Conservation (phyloP, 1,284 basidiomycete species). For the Ganoderma leucocontextum region DNA sequence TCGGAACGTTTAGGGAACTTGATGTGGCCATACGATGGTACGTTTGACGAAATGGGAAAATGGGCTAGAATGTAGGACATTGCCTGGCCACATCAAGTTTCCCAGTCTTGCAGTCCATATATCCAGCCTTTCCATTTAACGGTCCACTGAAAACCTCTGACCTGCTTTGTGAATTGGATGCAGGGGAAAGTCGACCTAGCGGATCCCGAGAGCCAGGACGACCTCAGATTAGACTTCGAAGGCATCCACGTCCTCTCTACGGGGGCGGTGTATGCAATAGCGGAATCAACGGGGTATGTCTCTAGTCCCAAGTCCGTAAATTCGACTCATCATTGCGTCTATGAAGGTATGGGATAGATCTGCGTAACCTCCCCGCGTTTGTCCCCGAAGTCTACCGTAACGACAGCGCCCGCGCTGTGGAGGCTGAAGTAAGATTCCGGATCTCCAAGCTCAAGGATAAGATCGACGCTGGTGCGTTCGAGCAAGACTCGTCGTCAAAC, state of each 20-base stretch:
- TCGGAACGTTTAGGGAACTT: too few relatives aligned
- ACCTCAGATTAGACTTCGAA: constrained; percentile 74
- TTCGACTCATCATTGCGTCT: neutral
- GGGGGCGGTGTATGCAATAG: constrained; percentile 82
- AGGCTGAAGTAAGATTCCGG: constrained; percentile 69
- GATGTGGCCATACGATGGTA: too few relatives aligned
- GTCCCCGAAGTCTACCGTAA: constrained; percentile 65
- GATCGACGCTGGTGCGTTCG: constrained; percentile 68
- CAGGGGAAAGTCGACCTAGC: constrained; percentile 78
- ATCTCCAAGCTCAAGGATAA: constrained; percentile 67
- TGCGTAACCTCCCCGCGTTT: constrained; percentile 72
- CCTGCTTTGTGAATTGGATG: neutral
- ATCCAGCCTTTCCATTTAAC: too few relatives aligned
- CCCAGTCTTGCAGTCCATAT: too few relatives aligned
- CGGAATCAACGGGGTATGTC: constrained; percentile 69
- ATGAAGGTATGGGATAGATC: constrained; percentile 63
- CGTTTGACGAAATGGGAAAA: too few relatives aligned
- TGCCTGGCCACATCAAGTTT: too few relatives aligned
- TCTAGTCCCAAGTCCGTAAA: neutral
- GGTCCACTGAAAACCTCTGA: too few relatives aligned
- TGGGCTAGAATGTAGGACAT: too few relatives aligned
- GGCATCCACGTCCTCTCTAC: constrained; percentile 83
- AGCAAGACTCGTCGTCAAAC: constrained; percentile 44
- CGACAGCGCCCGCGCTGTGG: constrained; percentile 68
- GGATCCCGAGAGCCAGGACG: constrained; percentile 57